Percentiles rank a stretch among this genome's conserved stretches.
phyloP scores from a whole-genome alignment of 345 rosid genomes.

The Microthlaspi erraticum region DNA sequence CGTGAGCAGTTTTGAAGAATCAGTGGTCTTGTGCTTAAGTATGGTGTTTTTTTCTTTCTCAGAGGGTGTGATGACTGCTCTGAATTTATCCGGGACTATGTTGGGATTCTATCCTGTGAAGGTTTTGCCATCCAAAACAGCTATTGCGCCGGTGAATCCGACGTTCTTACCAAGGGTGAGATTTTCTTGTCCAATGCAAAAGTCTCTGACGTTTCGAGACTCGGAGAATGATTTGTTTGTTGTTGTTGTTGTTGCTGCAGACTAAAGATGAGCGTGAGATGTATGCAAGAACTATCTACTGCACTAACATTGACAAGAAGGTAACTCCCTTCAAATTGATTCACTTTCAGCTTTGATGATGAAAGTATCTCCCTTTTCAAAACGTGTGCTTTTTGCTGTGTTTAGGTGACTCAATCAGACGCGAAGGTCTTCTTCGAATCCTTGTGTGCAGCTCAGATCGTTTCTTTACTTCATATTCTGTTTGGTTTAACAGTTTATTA shows the following conservation, averaged over 20 bases:
- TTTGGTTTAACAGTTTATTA: constrained; percentile 69
- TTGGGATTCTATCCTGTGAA: constrained; percentile 91
- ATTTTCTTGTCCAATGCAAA: constrained; percentile 1
- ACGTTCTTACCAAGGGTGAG: constrained; percentile 92
- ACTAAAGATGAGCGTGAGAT: constrained; percentile 93
- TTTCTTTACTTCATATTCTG: constrained; percentile 60
- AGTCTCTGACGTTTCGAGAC: not conserved
- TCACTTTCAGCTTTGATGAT: constrained; percentile 1
- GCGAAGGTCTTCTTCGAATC: constrained; percentile 71
- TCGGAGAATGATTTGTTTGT: constrained; percentile 10
- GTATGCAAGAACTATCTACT: constrained; percentile 91
- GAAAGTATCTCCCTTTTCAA: constrained; percentile 18
- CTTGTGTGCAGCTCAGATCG: constrained; percentile 75
- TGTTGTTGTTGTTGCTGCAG: constrained; percentile 48
- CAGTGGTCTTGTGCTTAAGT: constrained; percentile 3
- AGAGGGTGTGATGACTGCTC: constrained; percentile 82
- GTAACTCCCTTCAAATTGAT: constrained; percentile 50
- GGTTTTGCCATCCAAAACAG: constrained; percentile 94
- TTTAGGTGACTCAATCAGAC: constrained; percentile 74
- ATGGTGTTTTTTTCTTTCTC: constrained; percentile 28
- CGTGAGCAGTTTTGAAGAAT: not conserved
- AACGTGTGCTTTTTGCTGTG: constrained; percentile 2
- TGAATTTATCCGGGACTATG: constrained; percentile 83
- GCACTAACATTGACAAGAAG: constrained; percentile 96
- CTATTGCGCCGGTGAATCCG: constrained; percentile 97